phyloP scores from a whole-genome alignment of 2,329 filamentous ascomycete genomes.

The Ophiostoma populinum region DNA sequence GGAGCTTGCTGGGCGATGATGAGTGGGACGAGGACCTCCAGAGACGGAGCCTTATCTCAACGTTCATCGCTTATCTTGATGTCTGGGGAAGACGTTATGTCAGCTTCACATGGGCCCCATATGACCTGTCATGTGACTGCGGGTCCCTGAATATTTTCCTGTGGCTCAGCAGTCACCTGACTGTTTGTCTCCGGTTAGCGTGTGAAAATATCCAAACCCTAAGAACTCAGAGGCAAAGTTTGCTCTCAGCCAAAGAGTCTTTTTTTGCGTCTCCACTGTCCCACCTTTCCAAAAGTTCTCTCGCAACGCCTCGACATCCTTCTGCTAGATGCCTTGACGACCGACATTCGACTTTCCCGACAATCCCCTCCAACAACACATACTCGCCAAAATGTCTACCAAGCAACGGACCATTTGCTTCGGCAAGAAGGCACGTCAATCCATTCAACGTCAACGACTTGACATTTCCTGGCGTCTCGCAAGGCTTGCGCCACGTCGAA shows the following conservation, averaged over 20 bases:
- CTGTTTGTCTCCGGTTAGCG: conserved; percentile 4
- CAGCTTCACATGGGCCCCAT: too few relatives aligned
- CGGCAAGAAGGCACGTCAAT: conserved; percentile 56
- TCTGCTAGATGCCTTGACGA: conserved; percentile 4
- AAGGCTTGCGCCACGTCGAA: neutral
- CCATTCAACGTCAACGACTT: too few relatives aligned
- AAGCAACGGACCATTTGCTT: conserved; percentile 88
- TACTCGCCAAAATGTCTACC: conserved; percentile 49
- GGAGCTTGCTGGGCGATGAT: too few relatives aligned
- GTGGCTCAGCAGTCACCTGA: neutral
- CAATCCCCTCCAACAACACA: conserved; percentile 6
- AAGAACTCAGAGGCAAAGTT: conserved; percentile 5
- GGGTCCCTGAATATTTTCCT: neutral
- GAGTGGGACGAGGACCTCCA: too few relatives aligned
- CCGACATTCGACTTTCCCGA: conserved; percentile 4
- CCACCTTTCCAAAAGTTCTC: conserved; percentile 2
- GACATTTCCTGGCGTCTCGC: too few relatives aligned
- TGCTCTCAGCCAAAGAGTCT: conserved; percentile 1
- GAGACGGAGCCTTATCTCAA: neutral
- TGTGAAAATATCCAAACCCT: conserved; percentile 9
- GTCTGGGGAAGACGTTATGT: too few relatives aligned
- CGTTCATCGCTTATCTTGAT: too few relatives aligned
- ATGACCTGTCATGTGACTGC: too few relatives aligned
- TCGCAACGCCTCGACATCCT: conserved; percentile 2
- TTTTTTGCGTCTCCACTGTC: conserved; percentile 6